Evolutionary conservation across 768 basidiomycete genomes (phyloP).

Genomic region (Megacollybia marginata): DNA sequence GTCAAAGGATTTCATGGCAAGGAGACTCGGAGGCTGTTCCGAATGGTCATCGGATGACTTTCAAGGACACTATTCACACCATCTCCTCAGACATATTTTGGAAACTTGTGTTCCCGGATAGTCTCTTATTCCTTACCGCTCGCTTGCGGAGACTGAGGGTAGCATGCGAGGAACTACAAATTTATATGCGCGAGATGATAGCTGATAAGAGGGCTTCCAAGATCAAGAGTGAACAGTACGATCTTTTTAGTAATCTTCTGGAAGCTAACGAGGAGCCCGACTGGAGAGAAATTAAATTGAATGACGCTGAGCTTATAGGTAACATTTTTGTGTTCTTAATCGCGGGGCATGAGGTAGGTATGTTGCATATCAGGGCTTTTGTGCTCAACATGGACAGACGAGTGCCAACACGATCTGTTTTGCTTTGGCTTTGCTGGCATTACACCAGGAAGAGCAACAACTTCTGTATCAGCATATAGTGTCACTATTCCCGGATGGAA

Average conservation of each 20-base stretch:
- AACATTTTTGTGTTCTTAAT: conserved; percentile 48
- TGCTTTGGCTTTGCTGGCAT: conserved; percentile 31
- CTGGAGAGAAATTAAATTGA: conserved; percentile 22
- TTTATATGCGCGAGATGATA: conserved; percentile 52
- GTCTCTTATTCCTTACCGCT: conserved; percentile 30
- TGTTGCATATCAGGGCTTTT: background rate
- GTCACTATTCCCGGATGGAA: conserved; percentile 22
- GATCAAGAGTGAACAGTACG: conserved; percentile 32
- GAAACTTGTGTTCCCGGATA: conserved; percentile 31
- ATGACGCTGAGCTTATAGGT: conserved; percentile 38
- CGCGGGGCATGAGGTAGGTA: conserved; percentile 50
- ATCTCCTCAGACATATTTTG: conserved; percentile 29
- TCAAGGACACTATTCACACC: conserved; percentile 40
- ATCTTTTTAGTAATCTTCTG: conserved; percentile 46
- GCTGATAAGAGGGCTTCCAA: conserved; percentile 27
- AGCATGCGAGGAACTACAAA: conserved; percentile 38
- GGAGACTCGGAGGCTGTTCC: conserved; percentile 33
- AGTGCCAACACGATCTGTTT: conserved; percentile 29
- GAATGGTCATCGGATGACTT: conserved; percentile 38
- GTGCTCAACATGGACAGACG: conserved; percentile 20
- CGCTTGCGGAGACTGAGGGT: conserved; percentile 20
- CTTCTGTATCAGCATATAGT: conserved; percentile 27
- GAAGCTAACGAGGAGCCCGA: conserved; percentile 37
- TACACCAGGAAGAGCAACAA: conserved; percentile 29
- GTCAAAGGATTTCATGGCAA: conserved; percentile 40